Evolutionary conservation across 192 early-diverging fungal genomes (phyloP).

Genomic region (Neocallimastix lanati): DNA sequence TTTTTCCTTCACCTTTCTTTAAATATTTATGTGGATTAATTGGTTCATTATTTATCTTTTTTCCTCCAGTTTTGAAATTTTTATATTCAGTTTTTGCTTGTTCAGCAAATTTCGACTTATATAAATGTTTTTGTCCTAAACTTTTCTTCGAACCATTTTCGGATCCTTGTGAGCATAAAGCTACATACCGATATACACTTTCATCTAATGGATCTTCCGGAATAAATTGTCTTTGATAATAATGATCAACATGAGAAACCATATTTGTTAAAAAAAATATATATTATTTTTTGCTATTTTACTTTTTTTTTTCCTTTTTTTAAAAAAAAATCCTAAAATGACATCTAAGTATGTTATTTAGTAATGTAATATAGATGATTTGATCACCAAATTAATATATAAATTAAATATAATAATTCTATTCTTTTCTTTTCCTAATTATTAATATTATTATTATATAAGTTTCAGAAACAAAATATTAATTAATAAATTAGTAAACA

Average conservation of each 20-base stretch:
- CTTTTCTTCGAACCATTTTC: background rate
- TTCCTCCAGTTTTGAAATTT: background rate
- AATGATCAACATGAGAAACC: background rate
- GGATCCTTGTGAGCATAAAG: background rate
- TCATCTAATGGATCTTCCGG: background rate
- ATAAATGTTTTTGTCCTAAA: background rate
- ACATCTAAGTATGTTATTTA: no score
- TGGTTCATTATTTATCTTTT: background rate
- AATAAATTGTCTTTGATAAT: background rate
- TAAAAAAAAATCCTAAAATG: no score
- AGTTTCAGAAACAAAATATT: no score
- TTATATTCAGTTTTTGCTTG: background rate
- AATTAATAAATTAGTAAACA: no score
- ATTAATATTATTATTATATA: no score
- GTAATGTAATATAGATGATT: no score
- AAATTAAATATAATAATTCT: no score
- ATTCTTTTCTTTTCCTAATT: no score
- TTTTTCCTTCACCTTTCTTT: background rate
- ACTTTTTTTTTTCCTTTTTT: no score
- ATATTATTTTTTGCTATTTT: no score
- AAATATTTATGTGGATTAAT: background rate
- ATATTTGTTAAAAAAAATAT: no score
- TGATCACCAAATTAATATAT: no score
- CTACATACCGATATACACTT: background rate
- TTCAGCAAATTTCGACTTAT: background rate